phyloP scores from a whole-genome alignment of 306 rosid species.

The Gastrolobium bilobum region DNA sequence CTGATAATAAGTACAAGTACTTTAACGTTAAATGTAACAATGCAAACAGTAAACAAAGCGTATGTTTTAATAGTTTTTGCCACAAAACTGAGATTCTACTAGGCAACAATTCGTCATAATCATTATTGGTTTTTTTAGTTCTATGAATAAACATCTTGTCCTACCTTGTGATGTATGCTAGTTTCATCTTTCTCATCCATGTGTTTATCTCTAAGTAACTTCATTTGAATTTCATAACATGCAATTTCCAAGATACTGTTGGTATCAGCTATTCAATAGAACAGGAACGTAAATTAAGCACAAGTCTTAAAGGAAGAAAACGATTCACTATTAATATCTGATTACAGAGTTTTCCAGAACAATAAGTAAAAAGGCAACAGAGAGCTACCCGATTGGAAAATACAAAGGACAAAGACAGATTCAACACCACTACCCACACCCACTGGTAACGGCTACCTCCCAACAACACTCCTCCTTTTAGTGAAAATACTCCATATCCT shows the following conservation, averaged over 20 bases:
- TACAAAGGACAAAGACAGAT: too few species aligned
- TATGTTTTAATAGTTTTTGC: conserved; percentile 4
- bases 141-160: neutral
- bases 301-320: too few species aligned
- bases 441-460: too few species aligned
- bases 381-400: too few species aligned
- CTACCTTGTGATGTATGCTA: neutral
- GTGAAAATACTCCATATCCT: too few species aligned
- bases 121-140: neutral
- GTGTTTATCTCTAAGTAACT: conserved; percentile 25
- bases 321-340: too few species aligned
- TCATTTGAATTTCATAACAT: conserved; percentile 13
- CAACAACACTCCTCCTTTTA: too few species aligned
- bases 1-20: conserved; percentile 9
- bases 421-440: too few species aligned
- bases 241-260: neutral
- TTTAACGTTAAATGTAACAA: conserved; percentile 11
- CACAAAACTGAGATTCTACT: conserved; percentile 34
- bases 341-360: too few species aligned
- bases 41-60: conserved; percentile 10
- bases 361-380: too few species aligned
- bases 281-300: too few species aligned
- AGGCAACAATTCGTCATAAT: conserved; percentile 5
- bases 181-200: conserved; percentile 25
- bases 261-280: too few species aligned